phyloP scores from a whole-genome alignment of 2,329 filamentous ascomycete species.

The Aspergillus tanneri region DNA sequence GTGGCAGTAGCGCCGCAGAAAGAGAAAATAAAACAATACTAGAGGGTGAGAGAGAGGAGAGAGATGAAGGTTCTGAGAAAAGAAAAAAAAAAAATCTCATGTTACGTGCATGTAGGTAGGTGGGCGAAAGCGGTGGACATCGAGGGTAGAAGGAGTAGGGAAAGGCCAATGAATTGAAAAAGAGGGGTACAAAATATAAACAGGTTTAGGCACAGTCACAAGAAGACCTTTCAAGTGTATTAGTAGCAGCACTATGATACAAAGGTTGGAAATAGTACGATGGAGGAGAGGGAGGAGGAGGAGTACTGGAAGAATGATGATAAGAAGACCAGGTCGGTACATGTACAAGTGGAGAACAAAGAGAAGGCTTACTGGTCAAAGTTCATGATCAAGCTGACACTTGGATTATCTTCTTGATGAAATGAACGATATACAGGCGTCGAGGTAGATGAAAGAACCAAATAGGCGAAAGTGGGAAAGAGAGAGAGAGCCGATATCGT shows the following conservation, averaged over 20 bases:
- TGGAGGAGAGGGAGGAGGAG: conserved; percentile 12
- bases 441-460: conserved; percentile 8
- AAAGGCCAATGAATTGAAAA: conserved; percentile 2
- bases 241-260: conserved; percentile 14
- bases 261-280: conserved; percentile 24
- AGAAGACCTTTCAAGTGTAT: conserved; percentile 20
- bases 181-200: conserved; percentile 18
- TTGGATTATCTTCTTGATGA: conserved; percentile 1
- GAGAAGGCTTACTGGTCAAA: conserved; percentile 24
- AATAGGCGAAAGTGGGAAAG: background rate
- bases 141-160: background rate
- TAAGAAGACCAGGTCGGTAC: conserved; percentile 22
- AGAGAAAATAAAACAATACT: conserved; percentile 18
- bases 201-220: conserved; percentile 27
- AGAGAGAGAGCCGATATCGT: conserved; percentile 11
- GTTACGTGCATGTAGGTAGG: conserved; percentile 9
- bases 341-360: conserved; percentile 18
- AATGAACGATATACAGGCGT: background rate
- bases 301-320: conserved; percentile 20
- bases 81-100: conserved; percentile 3
- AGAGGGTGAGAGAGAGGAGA: conserved; percentile 8
- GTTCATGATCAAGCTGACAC: conserved; percentile 18
- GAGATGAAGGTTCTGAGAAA: conserved; percentile 2
- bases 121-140: conserved; percentile 2
- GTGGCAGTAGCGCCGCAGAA: conserved; percentile 30